phyloP scores from a whole-genome alignment of 1,284 basidiomycete species.

The Heliocybe sulcata region DNA sequence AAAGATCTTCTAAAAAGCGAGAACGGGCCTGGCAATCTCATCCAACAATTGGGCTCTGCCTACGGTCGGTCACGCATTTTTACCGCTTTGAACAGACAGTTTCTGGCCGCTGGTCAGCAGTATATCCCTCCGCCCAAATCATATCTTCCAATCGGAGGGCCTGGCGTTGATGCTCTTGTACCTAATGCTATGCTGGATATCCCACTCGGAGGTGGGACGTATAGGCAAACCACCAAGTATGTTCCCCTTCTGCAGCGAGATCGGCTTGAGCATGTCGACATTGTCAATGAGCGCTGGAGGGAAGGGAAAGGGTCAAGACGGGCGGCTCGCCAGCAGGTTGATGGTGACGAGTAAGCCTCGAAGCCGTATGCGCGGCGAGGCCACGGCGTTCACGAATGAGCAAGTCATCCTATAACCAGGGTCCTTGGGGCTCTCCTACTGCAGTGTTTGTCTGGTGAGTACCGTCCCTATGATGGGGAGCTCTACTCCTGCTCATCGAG shows the following conservation, averaged over 20 bases:
- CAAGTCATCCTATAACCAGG: too few species aligned
- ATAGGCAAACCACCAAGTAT: slow-evolving; percentile 56
- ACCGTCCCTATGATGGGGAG: too few species aligned
- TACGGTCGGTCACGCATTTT: slow-evolving; percentile 52
- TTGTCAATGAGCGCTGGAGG: slow-evolving; percentile 74
- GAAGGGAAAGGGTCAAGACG: slow-evolving; percentile 46
- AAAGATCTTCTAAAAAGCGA: slow-evolving; percentile 12
- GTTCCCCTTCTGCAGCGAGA: slow-evolving; percentile 58
- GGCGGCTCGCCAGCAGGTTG: slow-evolving; percentile 14
- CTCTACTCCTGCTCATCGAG: too few species aligned
- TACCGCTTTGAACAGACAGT: slow-evolving; percentile 54
- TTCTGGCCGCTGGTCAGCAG: slow-evolving; percentile 43
- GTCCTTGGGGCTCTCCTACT: too few species aligned
- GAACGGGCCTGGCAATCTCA: slow-evolving; percentile 28
- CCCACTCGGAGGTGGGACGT: slow-evolving; percentile 71
- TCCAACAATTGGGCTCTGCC: slow-evolving; percentile 54
- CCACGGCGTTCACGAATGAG: too few species aligned
- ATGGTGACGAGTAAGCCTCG: slow-evolving; percentile 8
- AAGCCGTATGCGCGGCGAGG: too few species aligned
- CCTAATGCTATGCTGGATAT: slow-evolving; percentile 34
- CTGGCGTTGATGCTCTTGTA: not conserved
- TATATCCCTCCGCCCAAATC: slow-evolving; percentile 33
- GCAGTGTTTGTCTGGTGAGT: too few species aligned
- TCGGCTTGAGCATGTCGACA: slow-evolving; percentile 63
- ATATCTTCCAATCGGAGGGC: slow-evolving; percentile 26